These are phyloP conservation scores for Wallacemonas sp. DNA, from an alignment of 208 protist genomes.

Conservation along the genomic window DNA sequence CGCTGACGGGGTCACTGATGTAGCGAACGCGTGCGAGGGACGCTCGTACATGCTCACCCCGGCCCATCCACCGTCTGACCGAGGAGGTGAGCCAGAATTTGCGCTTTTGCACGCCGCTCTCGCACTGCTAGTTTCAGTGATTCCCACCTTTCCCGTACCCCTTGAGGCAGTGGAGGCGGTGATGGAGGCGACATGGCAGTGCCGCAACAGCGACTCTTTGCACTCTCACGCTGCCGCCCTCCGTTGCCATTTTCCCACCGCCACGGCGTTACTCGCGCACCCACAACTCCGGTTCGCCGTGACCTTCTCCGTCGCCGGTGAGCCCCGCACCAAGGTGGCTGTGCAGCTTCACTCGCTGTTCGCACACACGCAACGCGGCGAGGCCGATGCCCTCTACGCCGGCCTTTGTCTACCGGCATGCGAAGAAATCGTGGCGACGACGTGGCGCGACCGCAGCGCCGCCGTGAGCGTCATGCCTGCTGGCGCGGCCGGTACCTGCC, in stretches of 20 bases:
- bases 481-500: background rate
- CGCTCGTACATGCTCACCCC: background rate
- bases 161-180: background rate
- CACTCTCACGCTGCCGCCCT: background rate
- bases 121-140: background rate
- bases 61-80: background rate
- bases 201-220: background rate
- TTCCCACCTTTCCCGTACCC: slow-evolving; percentile 13
- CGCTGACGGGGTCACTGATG: too few species aligned
- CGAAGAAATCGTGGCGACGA: too few species aligned
- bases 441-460: background rate
- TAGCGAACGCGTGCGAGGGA: too few species aligned
- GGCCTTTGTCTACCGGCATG: background rate
- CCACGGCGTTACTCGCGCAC: slow-evolving; percentile 42
- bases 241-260: slow-evolving; percentile 30
- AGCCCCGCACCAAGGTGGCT: background rate
- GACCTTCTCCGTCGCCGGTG: background rate
- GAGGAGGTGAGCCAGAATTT: too few species aligned
- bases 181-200: background rate
- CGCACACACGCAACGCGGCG: slow-evolving; percentile 29
- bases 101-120: slow-evolving; percentile 4
- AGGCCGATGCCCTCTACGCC: slow-evolving; percentile 19
- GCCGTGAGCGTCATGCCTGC: background rate
- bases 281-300: slow-evolving; percentile 52
- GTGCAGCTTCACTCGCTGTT: slow-evolving; percentile 39